phyloP scores from a whole-genome alignment of 2,329 filamentous ascomycete species.

The Pseudogymnoascus sp. region DNA sequence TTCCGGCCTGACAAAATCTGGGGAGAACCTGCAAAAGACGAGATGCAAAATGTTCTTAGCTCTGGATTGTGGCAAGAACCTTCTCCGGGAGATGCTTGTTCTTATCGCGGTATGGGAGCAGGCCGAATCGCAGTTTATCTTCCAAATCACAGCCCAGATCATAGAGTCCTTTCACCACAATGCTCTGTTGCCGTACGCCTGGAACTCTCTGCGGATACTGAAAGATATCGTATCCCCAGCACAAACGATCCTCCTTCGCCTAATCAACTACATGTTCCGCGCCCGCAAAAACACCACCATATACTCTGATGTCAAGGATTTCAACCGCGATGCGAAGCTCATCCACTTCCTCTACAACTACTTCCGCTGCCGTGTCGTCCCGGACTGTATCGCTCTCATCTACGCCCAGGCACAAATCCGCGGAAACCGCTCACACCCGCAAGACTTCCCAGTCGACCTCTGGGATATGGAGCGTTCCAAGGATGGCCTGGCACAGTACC shows the following conservation, averaged over 20 bases:
- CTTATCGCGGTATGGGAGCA: constrained; percentile 98
- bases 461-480: constrained; percentile 98
- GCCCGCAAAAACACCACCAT: constrained; percentile 36
- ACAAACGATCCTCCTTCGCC: constrained; percentile 84
- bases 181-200: constrained; percentile 82
- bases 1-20: constrained; percentile 55
- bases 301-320: constrained; percentile 43
- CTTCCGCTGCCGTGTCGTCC: constrained; percentile 86
- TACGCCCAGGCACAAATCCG: constrained; percentile 87
- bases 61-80: constrained; percentile 80
- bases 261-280: constrained; percentile 84
- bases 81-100: constrained; percentile 82
- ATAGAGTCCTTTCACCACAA: constrained; percentile 88
- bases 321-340: constrained; percentile 48
- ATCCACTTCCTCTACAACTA: constrained; percentile 89
- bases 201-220: constrained; percentile 81
- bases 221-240: constrained; percentile 96
- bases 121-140: constrained; percentile 85
- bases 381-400: constrained; percentile 89
- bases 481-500: constrained; percentile 86
- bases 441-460: constrained; percentile 86
- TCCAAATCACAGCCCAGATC: constrained; percentile 93
- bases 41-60: constrained; percentile 84
- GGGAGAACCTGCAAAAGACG: constrained; percentile 82
- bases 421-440: constrained; percentile 62